These are phyloP conservation scores for Luffa aegyptiaca DNA, from an alignment of 306 rosid genomes.

Conservation along the genomic window DNA sequence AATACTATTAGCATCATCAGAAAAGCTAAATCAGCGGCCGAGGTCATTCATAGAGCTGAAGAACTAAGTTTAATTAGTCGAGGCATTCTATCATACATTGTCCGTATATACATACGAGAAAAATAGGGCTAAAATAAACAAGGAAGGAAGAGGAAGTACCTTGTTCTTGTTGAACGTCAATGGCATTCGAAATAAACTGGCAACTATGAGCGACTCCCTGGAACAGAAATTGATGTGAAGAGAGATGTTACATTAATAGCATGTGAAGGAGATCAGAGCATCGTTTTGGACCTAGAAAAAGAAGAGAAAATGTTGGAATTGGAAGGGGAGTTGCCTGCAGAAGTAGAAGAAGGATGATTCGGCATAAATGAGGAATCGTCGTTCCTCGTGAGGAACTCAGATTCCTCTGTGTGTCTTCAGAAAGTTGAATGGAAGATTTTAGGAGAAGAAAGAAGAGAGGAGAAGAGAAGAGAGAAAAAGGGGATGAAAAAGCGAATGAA, in stretches of 20 bases:
- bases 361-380: slow-evolving; percentile 38
- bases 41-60: no score
- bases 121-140: not conserved
- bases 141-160: not conserved
- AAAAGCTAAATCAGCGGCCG: not conserved
- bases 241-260: not conserved
- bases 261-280: not conserved
- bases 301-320: not conserved
- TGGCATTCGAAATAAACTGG: no score
- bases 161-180: no score
- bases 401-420: slow-evolving; percentile 28
- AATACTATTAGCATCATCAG: not conserved
- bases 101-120: not conserved
- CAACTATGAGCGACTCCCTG: no score
- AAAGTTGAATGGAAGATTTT: slow-evolving; percentile 1
- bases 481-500: not conserved
- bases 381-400: slow-evolving; percentile 51
- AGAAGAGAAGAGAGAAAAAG: not conserved
- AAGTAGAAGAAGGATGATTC: not conserved
- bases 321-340: not conserved
- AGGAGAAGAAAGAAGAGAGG: not conserved
- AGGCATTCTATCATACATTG: not conserved
- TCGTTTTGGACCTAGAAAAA: not conserved
- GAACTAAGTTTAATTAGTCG: not conserved
- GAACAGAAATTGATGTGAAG: no score